A percentile compares a stretch with the other conserved stretches of the same genome.
phyloP scores from a whole-genome alignment of 352 stramenopile species.

The Elongisporangium senticosum region DNA sequence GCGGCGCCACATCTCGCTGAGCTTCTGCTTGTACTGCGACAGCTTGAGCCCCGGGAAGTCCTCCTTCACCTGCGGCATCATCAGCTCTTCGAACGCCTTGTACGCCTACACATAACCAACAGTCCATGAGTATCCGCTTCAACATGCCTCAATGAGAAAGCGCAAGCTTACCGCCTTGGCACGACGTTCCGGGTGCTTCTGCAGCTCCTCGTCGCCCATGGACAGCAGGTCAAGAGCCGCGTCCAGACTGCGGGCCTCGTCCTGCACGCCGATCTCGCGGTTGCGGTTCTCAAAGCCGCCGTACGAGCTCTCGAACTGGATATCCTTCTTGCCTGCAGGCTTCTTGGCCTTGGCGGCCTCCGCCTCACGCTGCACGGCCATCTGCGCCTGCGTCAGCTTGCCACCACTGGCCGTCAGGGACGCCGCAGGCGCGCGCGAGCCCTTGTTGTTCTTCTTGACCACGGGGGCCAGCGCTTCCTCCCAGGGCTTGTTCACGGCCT shows the following conservation, averaged over 20 bases:
- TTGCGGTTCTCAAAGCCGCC: constrained; percentile 56
- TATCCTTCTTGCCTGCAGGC: constrained; percentile 40
- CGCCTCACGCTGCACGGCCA: constrained; percentile 35
- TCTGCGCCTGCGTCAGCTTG: constrained; percentile 57
- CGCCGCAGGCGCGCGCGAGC: constrained; percentile 28
- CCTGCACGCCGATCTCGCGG: constrained; percentile 26
- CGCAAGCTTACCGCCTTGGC: constrained; percentile 43
- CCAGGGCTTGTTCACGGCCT: constrained; percentile 60
- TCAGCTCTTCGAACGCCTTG: constrained; percentile 75
- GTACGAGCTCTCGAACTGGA: constrained; percentile 48
- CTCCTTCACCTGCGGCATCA: constrained; percentile 59
- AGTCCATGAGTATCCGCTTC: too few species aligned
- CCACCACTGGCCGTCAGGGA: constrained; percentile 14
- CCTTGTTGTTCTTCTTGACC: constrained; percentile 66
- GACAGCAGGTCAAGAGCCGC: constrained; percentile 55
- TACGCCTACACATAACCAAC: constrained; percentile 29
- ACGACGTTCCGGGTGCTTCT: constrained; percentile 63
- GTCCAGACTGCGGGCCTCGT: constrained; percentile 59
- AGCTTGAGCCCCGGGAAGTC: constrained; percentile 73
- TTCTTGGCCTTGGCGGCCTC: constrained; percentile 31
- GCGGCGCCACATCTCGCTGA: constrained; percentile 74
- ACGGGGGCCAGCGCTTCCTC: constrained; percentile 56
- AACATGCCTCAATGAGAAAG: not conserved
- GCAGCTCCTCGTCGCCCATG: constrained; percentile 39
- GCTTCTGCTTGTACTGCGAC: constrained; percentile 78